A percentile compares a stretch with the other conserved stretches of the same genome.
phyloP scores from a whole-genome alignment of 2,329 filamentous ascomycete genomes.

The Talaromyces islandicus region DNA sequence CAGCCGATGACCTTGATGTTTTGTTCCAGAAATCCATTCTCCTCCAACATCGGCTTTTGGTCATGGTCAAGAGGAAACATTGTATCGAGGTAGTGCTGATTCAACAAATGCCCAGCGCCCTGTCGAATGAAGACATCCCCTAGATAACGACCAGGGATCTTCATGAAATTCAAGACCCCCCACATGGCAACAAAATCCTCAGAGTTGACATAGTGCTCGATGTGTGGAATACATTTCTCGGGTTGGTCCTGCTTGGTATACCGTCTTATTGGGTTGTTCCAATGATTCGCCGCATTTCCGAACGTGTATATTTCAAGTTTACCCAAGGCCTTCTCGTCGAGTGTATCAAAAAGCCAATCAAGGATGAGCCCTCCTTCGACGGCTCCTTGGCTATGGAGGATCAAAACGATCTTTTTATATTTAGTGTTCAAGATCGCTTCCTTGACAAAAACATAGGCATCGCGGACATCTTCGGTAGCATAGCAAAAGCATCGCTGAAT shows the following conservation, averaged over 20 bases:
- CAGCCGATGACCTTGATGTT: neutral
- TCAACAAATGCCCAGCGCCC: constrained; percentile 37
- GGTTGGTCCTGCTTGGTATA: neutral
- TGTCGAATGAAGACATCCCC: constrained; percentile 44
- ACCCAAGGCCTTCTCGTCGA: constrained; percentile 58
- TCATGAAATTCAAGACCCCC: constrained; percentile 65
- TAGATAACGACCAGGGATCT: constrained; percentile 42
- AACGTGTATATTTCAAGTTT: constrained; percentile 74
- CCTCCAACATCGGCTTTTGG: neutral
- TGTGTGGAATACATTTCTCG: constrained; percentile 50
- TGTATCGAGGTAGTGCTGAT: constrained; percentile 39
- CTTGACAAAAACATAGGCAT: constrained; percentile 57
- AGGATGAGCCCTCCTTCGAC: constrained; percentile 68
- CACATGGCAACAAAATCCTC: constrained; percentile 69
- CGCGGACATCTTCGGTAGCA: constrained; percentile 59
- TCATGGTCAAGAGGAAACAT: constrained; percentile 35
- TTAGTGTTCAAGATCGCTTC: constrained; percentile 55
- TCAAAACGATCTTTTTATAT: constrained; percentile 64
- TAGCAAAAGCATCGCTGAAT: constrained; percentile 70
- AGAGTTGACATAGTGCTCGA: constrained; percentile 75
- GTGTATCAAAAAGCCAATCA: constrained; percentile 70
- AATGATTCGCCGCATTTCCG: constrained; percentile 72
- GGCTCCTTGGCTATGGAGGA: constrained; percentile 71
- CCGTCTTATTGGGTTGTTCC: constrained; percentile 63
- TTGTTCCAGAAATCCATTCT: neutral